phyloP scores from a whole-genome alignment of 2,329 filamentous ascomycete species.

The Cryphonectria japonica region DNA sequence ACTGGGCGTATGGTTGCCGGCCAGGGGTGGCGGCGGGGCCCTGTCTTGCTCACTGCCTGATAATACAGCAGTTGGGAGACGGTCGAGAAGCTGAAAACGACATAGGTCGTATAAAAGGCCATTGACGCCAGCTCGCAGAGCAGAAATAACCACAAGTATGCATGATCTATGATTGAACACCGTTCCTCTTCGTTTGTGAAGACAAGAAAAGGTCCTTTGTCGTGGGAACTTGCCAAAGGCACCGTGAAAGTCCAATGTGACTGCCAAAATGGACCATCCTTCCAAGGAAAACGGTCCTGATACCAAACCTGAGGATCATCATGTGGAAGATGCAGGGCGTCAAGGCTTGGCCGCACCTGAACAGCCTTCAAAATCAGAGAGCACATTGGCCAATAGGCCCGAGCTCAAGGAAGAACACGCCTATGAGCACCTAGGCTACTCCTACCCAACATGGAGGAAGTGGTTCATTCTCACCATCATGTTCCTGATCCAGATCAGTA shows the following conservation, averaged over 20 bases:
- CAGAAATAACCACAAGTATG: neutral
- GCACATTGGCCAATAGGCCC: neutral
- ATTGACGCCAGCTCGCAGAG: neutral
- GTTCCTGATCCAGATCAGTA: constrained; percentile 57
- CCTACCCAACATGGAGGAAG: constrained; percentile 51
- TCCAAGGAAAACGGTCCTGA: neutral
- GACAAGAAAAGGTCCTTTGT: neutral
- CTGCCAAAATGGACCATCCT: neutral
- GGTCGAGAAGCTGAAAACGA: neutral
- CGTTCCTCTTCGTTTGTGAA: neutral
- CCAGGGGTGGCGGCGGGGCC: neutral
- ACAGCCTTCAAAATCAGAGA: neutral
- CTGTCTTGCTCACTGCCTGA: neutral
- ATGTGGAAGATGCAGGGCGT: neutral
- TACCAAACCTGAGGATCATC: neutral
- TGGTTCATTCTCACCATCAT: constrained; percentile 56
- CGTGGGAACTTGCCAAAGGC: neutral
- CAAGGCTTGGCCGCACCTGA: neutral
- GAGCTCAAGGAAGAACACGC: constrained; percentile 31
- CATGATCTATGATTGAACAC: neutral
- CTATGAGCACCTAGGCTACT: constrained; percentile 44
- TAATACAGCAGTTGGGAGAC: neutral
- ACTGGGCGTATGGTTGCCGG: neutral
- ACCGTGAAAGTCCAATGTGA: neutral
- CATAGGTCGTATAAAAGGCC: neutral